Conservation (phyloP, 2,329 filamentous ascomycete species). For the Dendryphion nanum region DNA sequence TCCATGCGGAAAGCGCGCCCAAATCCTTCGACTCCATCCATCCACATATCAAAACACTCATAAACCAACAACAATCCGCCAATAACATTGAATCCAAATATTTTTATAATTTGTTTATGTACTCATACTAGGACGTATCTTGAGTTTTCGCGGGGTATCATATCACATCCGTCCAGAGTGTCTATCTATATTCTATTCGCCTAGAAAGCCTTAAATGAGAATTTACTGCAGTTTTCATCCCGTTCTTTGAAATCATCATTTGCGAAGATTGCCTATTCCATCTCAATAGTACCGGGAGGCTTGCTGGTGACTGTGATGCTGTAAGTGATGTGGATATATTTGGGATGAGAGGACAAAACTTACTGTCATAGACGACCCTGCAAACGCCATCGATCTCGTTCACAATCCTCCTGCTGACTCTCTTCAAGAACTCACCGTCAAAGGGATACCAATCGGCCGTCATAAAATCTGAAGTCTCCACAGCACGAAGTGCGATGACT, state of each 20-base stretch:
- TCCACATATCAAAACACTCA: too few species aligned
- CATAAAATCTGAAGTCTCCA: constrained; percentile 70
- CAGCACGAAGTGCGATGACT: constrained; percentile 61
- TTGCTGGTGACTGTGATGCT: constrained; percentile 58
- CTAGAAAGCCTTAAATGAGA: too few species aligned
- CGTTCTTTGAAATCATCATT: background rate
- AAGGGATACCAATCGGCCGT: constrained; percentile 70
- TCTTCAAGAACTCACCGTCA: constrained; percentile 62
- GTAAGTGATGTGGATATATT: constrained; percentile 14
- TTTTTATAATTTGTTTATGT: too few species aligned
- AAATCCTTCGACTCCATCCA: too few species aligned
- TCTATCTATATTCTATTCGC: too few species aligned
- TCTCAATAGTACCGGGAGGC: constrained; percentile 71
- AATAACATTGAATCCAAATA: too few species aligned
- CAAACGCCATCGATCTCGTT: constrained; percentile 74
- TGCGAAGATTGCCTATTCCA: constrained; percentile 66
- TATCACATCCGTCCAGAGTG: too few species aligned
- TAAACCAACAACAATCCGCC: too few species aligned
- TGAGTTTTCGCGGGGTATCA: too few species aligned
- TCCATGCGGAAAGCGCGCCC: too few species aligned
- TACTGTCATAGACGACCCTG: constrained; percentile 68
- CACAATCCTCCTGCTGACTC: constrained; percentile 66
- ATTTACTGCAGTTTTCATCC: too few species aligned
- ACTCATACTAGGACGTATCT: too few species aligned
- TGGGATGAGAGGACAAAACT: constrained; percentile 29